Evolutionary conservation across 2,329 filamentous ascomycete species (phyloP), one percentile per base, ranked within the genome.

Genomic region (Nemania sp.): DNA sequence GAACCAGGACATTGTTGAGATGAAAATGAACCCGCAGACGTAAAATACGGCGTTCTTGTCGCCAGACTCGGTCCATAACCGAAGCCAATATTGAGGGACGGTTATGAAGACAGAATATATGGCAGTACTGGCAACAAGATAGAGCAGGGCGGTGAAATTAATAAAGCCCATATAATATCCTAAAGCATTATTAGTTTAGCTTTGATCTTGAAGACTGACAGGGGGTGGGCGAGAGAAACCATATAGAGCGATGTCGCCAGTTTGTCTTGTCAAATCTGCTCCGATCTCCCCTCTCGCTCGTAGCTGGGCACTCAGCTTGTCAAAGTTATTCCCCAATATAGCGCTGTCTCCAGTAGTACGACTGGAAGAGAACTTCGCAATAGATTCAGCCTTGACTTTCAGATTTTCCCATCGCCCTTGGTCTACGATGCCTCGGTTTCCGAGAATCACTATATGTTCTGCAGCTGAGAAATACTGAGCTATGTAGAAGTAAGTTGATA

Each of bases 361-460:
- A 11, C 43, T 57, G 7, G 56, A n/a, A 42, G 76, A 71, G 43
- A 76, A 73, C 55, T 72, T 73, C 11, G 71, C 68, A 11, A 78
- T 72, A 40, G 73, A 70, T 6, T 71, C 69, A 15, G 68, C 65
- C 15, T 72, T 69, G 2, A 61, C 54, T 45, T 73, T 71, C 13
- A 80, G 65, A 2, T 73, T 68, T 5, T 74, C 68, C 70, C 78
- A 80, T 11, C 60, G 62, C 1, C 79, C 79, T 62, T 78, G 75
- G 29, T 79, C 74, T 9, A 66, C 59, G 7, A 81, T 73, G 0
- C 64, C 67, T 1, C 72, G 71, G 47, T 72, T 47, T 43, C 73
- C 71, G 1, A 82, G 72, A 3, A 78, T 67, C 15, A 81, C 62
- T 11, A 82, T 68, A 5, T 78, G 70, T 65, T 81, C 78, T 9